Evolutionary conservation across 768 basidiomycete species (phyloP).

Genomic region (Boletus pseudo-olivaceus): DNA sequence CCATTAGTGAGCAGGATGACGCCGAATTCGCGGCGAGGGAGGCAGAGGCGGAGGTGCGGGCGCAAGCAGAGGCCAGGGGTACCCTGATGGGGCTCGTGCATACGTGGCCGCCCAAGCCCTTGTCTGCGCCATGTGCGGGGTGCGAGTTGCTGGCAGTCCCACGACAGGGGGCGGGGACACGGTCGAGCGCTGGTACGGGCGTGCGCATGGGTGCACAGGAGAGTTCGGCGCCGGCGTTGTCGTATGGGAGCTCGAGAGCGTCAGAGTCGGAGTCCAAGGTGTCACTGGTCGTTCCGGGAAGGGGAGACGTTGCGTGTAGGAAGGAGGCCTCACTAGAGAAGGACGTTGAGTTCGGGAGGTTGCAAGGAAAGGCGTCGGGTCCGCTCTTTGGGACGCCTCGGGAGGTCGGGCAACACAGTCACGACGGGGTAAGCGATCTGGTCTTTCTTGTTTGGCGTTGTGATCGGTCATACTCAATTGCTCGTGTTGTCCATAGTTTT

Average conservation of each 20-base stretch:
- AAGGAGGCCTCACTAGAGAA: slow-evolving; percentile 1
- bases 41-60: background rate
- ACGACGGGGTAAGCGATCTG: slow-evolving; percentile 1
- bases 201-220: background rate
- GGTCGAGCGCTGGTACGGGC: background rate
- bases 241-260: slow-evolving; percentile 12
- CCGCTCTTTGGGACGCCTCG: background rate
- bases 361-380: slow-evolving; percentile 4
- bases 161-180: background rate
- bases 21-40: slow-evolving; percentile 11
- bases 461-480: background rate
- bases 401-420: background rate
- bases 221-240: slow-evolving; percentile 4
- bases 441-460: background rate
- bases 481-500: background rate
- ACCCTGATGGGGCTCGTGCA: slow-evolving; percentile 8
- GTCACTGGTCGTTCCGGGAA: background rate
- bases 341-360: slow-evolving; percentile 3
- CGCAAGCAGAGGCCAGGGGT: background rate
- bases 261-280: slow-evolving; percentile 10
- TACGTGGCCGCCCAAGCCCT: slow-evolving; percentile 24
- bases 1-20: slow-evolving; percentile 28
- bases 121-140: background rate
- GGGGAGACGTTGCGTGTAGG: background rate
- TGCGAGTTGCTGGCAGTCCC: slow-evolving; percentile 1